Percentiles rank a stretch among this genome's conserved stretches.
Evolutionary conservation across 768 basidiomycete genomes (phyloP).

Genomic region (Lactarius akahatsu): DNA sequence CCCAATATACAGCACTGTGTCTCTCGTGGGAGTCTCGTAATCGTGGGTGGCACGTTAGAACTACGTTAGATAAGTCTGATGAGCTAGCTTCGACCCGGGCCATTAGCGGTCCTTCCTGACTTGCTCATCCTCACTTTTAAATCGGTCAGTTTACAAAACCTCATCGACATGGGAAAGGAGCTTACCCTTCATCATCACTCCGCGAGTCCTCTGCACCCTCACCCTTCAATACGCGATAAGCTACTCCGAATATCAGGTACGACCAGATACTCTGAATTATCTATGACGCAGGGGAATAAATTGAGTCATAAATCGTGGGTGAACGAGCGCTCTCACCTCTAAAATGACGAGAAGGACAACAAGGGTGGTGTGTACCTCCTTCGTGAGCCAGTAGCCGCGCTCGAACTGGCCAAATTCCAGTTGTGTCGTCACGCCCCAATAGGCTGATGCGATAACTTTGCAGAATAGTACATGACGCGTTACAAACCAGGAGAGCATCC

Average conservation of each 20-base stretch:
- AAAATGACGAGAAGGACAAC: slow-evolving; percentile 52
- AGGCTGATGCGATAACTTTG: slow-evolving; percentile 62
- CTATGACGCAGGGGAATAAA: slow-evolving; percentile 39
- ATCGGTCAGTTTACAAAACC: slow-evolving; percentile 10
- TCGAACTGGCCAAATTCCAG: slow-evolving; percentile 59
- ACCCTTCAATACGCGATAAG: slow-evolving; percentile 75
- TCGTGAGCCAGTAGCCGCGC: slow-evolving; percentile 56
- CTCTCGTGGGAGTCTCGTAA: slow-evolving; percentile 16
- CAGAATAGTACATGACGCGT: slow-evolving; percentile 86
- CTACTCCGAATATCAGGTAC: slow-evolving; percentile 77
- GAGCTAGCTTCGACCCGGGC: slow-evolving; percentile 3
- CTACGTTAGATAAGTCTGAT: slow-evolving; percentile 16
- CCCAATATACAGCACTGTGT: slow-evolving; percentile 14
- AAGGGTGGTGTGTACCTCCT: slow-evolving; percentile 48
- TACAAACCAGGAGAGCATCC: slow-evolving; percentile 87
- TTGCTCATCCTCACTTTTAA: slow-evolving; percentile 32
- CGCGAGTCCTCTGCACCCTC: slow-evolving; percentile 78
- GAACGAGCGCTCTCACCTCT: slow-evolving; percentile 48
- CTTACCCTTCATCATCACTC: slow-evolving; percentile 80
- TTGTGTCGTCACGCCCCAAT: slow-evolving; percentile 48
- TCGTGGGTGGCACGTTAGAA: slow-evolving; percentile 1
- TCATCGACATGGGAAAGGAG: slow-evolving; percentile 19
- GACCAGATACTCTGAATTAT: slow-evolving; percentile 84
- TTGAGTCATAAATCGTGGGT: neutral
- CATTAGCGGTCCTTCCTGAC: slow-evolving; percentile 37